Percentiles rank a stretch among this genome's conserved stretches.
These are phyloP conservation scores for Pyrus communis DNA, from an alignment of 306 rosid genomes.

Conservation along the genomic window DNA sequence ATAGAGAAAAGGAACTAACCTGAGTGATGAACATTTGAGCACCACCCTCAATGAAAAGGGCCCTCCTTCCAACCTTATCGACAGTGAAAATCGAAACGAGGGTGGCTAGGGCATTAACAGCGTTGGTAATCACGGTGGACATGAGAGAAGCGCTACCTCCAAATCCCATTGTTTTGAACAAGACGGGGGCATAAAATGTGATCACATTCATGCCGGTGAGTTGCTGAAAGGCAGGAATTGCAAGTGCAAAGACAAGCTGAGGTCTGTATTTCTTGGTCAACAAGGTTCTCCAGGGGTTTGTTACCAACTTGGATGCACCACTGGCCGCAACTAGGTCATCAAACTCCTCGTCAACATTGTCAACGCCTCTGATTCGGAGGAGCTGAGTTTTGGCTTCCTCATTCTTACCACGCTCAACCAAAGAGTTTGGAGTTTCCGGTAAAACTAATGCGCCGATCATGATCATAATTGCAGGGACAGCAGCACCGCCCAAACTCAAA, in stretches of 20 bases:
- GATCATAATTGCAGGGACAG: slow-evolving; percentile 60
- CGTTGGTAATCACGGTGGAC: slow-evolving; percentile 58
- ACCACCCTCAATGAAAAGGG: slow-evolving; percentile 73
- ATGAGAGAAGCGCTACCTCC: slow-evolving; percentile 53
- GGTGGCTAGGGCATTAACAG: slow-evolving; percentile 42
- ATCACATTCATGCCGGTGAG: slow-evolving; percentile 74
- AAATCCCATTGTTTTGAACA: slow-evolving; percentile 74
- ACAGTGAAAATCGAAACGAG: slow-evolving; percentile 35
- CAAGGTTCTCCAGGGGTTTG: slow-evolving; percentile 48
- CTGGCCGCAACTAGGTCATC: slow-evolving; percentile 50
- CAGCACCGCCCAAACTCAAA: slow-evolving; percentile 66
- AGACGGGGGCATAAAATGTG: slow-evolving; percentile 72
- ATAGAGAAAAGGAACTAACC: slow-evolving; percentile 1
- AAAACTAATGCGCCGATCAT: slow-evolving; percentile 46
- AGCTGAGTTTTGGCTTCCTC: slow-evolving; percentile 46
- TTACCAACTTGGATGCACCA: slow-evolving; percentile 37
- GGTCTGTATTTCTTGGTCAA: slow-evolving; percentile 57
- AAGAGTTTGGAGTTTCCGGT: slow-evolving; percentile 5
- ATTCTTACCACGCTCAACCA: slow-evolving; percentile 38
- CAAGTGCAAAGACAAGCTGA: slow-evolving; percentile 43
- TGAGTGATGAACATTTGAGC: slow-evolving; percentile 58
- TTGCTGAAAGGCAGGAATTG: slow-evolving; percentile 73
- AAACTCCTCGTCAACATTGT: slow-evolving; percentile 51
- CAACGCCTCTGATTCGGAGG: slow-evolving; percentile 33
- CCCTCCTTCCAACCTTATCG: slow-evolving; percentile 61